Conservation (phyloP, 1,139 yeast species). For the Suhomyces yuchorum region DNA sequence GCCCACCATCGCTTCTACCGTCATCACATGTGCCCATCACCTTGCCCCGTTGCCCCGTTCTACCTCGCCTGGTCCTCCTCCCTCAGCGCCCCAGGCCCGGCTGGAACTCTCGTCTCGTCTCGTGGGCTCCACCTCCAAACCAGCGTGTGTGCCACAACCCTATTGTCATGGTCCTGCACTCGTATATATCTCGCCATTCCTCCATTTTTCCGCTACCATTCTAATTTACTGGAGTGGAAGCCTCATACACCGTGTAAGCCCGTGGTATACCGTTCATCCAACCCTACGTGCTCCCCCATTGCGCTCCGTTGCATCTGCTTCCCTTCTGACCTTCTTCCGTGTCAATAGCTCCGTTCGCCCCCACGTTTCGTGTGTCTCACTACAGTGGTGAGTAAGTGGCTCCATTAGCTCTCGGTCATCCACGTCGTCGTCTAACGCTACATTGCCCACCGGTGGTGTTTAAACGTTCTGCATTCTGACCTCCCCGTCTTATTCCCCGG, state of each 20-base stretch:
- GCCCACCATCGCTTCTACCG: too few species aligned
- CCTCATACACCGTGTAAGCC: not conserved
- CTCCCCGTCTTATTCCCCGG: not conserved
- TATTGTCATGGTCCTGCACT: not conserved
- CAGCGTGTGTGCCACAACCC: constrained; percentile 1
- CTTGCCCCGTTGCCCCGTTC: too few species aligned
- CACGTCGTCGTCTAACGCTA: not conserved
- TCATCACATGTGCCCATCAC: too few species aligned
- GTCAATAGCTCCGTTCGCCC: not conserved
- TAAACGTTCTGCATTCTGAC: not conserved
- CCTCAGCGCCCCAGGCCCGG: too few species aligned
- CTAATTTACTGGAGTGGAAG: not conserved
- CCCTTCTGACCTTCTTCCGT: not conserved
- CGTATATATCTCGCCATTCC: constrained; percentile 1
- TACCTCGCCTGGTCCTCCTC: too few species aligned
- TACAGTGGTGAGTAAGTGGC: not conserved
- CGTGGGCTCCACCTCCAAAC: not conserved
- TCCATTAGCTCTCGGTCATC: not conserved
- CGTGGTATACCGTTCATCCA: not conserved
- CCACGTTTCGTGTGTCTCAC: not conserved
- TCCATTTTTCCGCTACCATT: constrained; percentile 1
- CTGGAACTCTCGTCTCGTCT: not conserved
- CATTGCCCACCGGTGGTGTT: not conserved
- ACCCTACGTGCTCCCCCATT: not conserved
- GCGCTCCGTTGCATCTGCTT: not conserved